phyloP scores from a whole-genome alignment of 257 asterid genomes.

The Solanum piurae region DNA sequence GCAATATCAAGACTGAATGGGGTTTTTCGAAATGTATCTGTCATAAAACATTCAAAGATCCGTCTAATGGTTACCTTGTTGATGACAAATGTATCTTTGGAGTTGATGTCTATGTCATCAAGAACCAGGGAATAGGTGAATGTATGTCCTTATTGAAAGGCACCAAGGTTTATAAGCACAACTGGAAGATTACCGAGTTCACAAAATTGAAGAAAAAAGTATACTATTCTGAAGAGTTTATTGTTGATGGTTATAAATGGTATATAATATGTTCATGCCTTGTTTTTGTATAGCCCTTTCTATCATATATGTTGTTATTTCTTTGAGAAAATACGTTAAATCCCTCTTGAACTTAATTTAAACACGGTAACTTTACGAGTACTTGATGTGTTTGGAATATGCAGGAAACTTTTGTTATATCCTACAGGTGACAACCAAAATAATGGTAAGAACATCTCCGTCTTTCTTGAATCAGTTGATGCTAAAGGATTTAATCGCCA shows the following conservation, averaged over 20 bases:
- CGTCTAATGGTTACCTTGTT: neutral
- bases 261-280: neutral
- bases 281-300: neutral
- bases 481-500: neutral
- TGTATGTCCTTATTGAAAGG: neutral
- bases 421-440: neutral
- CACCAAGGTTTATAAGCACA: neutral
- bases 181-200: neutral
- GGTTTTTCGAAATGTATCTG: neutral
- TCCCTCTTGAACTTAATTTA: neutral
- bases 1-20: neutral
- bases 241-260: neutral
- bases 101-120: neutral
- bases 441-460: neutral
- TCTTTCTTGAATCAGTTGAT: neutral
- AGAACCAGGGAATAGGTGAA: neutral
- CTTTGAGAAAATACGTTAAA: too few relatives aligned
- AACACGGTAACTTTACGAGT: neutral
- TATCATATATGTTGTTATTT: too few relatives aligned
- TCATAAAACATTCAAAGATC: neutral
- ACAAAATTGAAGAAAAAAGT: neutral
- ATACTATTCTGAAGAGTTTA: neutral
- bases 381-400: neutral
- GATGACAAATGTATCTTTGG: neutral
- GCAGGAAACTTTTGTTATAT: neutral